Evolutionary conservation across 1,139 yeast genomes (phyloP), one percentile per base, ranked within the genome.

Genomic region (Petasospora fabianii): DNA sequence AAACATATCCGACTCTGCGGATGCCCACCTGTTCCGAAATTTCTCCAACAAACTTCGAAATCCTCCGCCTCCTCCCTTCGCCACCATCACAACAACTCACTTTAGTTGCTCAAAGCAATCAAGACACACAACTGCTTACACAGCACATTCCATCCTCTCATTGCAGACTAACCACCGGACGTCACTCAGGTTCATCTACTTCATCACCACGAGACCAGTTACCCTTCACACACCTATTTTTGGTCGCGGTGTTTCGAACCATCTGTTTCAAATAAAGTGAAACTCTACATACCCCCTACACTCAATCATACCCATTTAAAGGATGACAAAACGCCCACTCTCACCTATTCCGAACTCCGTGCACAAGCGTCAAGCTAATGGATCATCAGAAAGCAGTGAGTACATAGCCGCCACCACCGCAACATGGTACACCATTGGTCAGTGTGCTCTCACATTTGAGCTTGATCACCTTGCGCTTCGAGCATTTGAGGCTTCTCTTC

Each of bases 361-460:
- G 9, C 13, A 42, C 3, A 51, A 51, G 36, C 49, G 54, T 24
- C 44, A 35, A 7, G 35, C 44, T 5, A 34, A 41, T 10, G 32
- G 27, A 15, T 27, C 32, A 22, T 5, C 39, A 9, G 36, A 32
- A n/a, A 22, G 34, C 5, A 33, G 16, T 2, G 44, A 42, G 20
- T 44, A 43, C 30, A 45, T 41, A 7, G 11, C 39, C 4, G 46
- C 43, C 5, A 35, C 53, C 4, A 38, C 49, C 2, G 35, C 48
- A 35, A 70, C 77, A 2, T 76, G 82, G 82, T 53, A 65, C 9
- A 63, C 69, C 8, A 66, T 75, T 37, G 82, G 78, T 3, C 60
- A 64, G 28, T 72, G 80, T 53, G 79, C 81, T 15, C 54, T 62
- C 31, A 55, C 71, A 2, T 52, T 75, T 34, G 75, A 75, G 3